phyloP scores from a whole-genome alignment of 768 basidiomycete species.

The Kwoniella sp. region DNA sequence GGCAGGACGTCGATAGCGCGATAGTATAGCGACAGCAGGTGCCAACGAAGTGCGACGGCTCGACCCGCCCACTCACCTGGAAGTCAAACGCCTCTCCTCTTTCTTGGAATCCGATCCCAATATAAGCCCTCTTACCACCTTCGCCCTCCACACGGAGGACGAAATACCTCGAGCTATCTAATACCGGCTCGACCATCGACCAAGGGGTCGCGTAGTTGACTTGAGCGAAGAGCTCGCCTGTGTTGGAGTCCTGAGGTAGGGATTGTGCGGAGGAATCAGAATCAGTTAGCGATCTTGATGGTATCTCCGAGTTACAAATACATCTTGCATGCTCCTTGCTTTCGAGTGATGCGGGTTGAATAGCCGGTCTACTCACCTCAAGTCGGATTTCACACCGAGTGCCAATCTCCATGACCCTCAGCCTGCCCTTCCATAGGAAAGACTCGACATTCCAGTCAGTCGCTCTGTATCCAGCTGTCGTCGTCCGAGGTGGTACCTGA shows the following conservation, averaged over 20 bases:
- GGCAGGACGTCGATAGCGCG: no score
- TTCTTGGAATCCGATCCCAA: slow-evolving; percentile 90
- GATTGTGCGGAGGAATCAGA: background rate
- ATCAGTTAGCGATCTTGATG: no score
- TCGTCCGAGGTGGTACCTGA: slow-evolving; percentile 83
- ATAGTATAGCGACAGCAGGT: no score
- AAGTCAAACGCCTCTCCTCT: slow-evolving; percentile 86
- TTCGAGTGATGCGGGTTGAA: no score
- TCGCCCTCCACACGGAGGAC: slow-evolving; percentile 86
- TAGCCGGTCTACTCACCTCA: slow-evolving; percentile 70
- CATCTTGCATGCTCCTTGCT: no score
- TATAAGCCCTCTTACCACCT: slow-evolving; percentile 79
- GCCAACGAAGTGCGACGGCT: no score
- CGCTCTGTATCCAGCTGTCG: slow-evolving; percentile 86
- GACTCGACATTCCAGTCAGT: slow-evolving; percentile 87
- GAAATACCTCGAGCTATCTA: slow-evolving; percentile 94
- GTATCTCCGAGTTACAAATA: no score
- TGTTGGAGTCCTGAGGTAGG: slow-evolving; percentile 35
- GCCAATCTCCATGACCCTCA: slow-evolving; percentile 80
- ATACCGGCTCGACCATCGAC: slow-evolving; percentile 88
- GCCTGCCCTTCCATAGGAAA: slow-evolving; percentile 88
- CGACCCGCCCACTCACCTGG: slow-evolving; percentile 63
- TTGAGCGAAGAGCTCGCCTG: slow-evolving; percentile 76
- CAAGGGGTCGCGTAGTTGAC: slow-evolving; percentile 76
- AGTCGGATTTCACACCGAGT: slow-evolving; percentile 70